Base-by-base conservation (phyloP, 2,329 filamentous ascomycete genomes). In the Aquanectria penicillioides region DNA sequence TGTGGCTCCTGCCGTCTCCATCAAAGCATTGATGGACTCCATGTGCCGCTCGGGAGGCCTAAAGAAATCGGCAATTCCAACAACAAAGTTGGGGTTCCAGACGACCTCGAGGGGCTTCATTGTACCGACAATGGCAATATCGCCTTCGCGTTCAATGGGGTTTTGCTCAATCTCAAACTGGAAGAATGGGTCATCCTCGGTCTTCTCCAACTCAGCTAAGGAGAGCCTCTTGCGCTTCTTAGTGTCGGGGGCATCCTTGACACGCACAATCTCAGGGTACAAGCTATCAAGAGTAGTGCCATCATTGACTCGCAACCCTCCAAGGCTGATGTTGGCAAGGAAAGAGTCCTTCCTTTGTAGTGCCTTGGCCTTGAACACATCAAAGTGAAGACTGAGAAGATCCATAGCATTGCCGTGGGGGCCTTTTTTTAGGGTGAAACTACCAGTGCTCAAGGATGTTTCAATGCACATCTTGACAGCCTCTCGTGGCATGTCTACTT, bases 21-120 rank as follows among this genome's bases (percentile, higher is more conserved):
- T 92, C 54, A 99, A 83, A 2, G 95, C 96, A 11, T 89, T 91
- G 67, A 99, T 97, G 9, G 95, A 99, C 73, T 99, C 95, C 94
- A 99, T 97, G 73, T 99, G 96, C 47, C 94, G 86, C 74, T 97
- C 94, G 0, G 95, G 96, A 1, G 95, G 95, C 62, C 94, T 90
- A 81, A 99, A 99, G 80, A 99, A 99, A 67, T 93, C 93, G 50
- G 90, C 92, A 33, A 98, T 88, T 44, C 95, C 94, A 6, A 97
- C 88, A 0, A 98, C 84, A 66, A 98, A 96, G 64, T 89, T 92
- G 1, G 96, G 95, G 69, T 99, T 99, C 85, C 97, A 99, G 20
- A 99, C 93, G 52, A 99, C 91, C 74, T 99, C 96, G 66, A 99
- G 89, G 38, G 94, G 95, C 75, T 96, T 97, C 66, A 99, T 80